Conservation (phyloP, 495 filamentous ascomycete genomes). For the Letharia columbiana region DNA sequence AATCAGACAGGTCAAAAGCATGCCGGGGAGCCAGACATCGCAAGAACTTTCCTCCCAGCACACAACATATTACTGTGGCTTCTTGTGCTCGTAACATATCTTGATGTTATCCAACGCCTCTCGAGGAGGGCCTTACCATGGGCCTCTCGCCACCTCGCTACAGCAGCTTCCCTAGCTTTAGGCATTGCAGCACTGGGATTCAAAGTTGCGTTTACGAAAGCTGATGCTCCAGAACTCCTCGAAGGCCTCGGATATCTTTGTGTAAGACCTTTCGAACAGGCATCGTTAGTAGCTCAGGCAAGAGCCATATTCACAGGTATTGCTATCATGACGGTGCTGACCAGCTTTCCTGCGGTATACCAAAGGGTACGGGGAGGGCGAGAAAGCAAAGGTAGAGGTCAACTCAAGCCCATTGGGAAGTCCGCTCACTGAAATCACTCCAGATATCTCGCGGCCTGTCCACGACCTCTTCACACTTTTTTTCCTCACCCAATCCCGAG, state of each 20-base stretch:
- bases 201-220: slow-evolving; percentile 71
- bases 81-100: slow-evolving; percentile 64
- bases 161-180: slow-evolving; percentile 13
- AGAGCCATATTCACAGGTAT: slow-evolving; percentile 48
- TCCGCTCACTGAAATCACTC: neutral
- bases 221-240: slow-evolving; percentile 81
- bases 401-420: neutral
- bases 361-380: neutral
- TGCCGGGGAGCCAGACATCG: slow-evolving; percentile 78
- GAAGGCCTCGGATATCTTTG: slow-evolving; percentile 40
- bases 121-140: slow-evolving; percentile 27
- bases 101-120: slow-evolving; percentile 36
- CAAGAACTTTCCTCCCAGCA: slow-evolving; percentile 52
- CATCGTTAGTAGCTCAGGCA: slow-evolving; percentile 44
- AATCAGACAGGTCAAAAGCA: slow-evolving; percentile 97
- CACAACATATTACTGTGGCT: slow-evolving; percentile 62
- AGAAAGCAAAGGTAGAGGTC: neutral
- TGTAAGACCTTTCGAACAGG: slow-evolving; percentile 35
- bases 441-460: slow-evolving; percentile 26
- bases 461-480: slow-evolving; percentile 69
- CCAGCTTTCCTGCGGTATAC: slow-evolving; percentile 25
- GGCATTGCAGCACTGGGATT: slow-evolving; percentile 59
- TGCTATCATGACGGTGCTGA: slow-evolving; percentile 33
- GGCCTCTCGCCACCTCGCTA: slow-evolving; percentile 18
- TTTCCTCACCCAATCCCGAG: slow-evolving; percentile 75